A percentile compares a stretch with the other conserved stretches of the same genome.
phyloP scores from a whole-genome alignment of 805 yeast genomes.

The Candida ipomoeae region DNA sequence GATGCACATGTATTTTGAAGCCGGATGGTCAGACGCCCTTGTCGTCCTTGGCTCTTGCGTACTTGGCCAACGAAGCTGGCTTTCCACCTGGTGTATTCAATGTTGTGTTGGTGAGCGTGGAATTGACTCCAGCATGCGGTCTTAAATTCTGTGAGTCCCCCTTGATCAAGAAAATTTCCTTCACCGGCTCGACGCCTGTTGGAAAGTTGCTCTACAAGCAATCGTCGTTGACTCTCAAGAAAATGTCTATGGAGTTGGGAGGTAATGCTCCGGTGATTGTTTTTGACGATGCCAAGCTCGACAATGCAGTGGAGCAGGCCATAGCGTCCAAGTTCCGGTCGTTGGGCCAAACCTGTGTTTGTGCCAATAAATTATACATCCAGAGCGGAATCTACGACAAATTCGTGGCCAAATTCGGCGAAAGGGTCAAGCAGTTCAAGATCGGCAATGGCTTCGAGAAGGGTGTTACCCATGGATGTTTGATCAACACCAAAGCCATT shows the following conservation, averaged over 20 bases:
- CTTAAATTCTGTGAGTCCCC: conserved; percentile 49
- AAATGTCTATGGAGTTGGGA: conserved; percentile 69
- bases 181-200: conserved; percentile 74
- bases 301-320: conserved; percentile 62
- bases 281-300: conserved; percentile 68
- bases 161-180: conserved; percentile 60
- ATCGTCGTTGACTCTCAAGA: conserved; percentile 59
- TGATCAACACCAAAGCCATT: conserved; percentile 50
- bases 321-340: conserved; percentile 68
- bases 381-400: conserved; percentile 63
- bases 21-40: conserved; percentile 63
- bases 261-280: conserved; percentile 80
- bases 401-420: conserved; percentile 48
- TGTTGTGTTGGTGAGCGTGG: conserved; percentile 44
- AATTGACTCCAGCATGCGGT: conserved; percentile 51
- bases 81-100: conserved; percentile 57
- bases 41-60: conserved; percentile 54
- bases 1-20: conserved; percentile 57
- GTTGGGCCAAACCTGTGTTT: conserved; percentile 78
- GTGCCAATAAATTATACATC: conserved; percentile 68
- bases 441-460: conserved; percentile 55
- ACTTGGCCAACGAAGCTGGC: conserved; percentile 55
- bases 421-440: conserved; percentile 37
- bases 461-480: conserved; percentile 52
- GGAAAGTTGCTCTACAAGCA: conserved; percentile 66